Conservation (phyloP, 2,329 filamentous ascomycete genomes). For the Trichoderma brevicompactum region DNA sequence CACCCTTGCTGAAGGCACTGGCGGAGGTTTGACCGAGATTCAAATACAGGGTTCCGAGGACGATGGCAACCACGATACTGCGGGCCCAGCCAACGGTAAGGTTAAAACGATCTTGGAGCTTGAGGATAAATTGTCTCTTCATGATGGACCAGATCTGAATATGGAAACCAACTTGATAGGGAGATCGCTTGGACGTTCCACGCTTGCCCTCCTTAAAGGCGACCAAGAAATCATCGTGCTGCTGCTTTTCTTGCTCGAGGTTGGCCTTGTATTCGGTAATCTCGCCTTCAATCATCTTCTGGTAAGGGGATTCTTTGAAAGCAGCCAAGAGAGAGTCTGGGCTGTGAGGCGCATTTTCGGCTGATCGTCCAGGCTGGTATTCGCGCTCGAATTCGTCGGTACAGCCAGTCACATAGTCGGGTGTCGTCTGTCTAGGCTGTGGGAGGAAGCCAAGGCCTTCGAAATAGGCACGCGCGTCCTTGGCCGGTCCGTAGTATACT, state of each 20-base stretch:
- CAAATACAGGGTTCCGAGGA: constrained; percentile 79
- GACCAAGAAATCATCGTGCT: constrained; percentile 74
- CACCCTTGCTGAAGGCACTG: constrained; percentile 80
- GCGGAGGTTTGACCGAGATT: constrained; percentile 67
- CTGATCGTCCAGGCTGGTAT: constrained; percentile 69
- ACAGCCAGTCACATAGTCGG: constrained; percentile 80
- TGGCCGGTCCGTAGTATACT: constrained; percentile 73
- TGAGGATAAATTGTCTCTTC: constrained; percentile 82
- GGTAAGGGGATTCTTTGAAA: constrained; percentile 67
- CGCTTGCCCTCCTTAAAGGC: constrained; percentile 81
- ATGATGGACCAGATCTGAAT: constrained; percentile 82
- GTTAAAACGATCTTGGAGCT: constrained; percentile 84
- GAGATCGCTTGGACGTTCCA: constrained; percentile 72
- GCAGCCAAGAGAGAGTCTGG: constrained; percentile 70
- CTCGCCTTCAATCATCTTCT: constrained; percentile 62
- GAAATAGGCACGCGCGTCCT: constrained; percentile 73
- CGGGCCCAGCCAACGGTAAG: constrained; percentile 72
- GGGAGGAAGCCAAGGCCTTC: constrained; percentile 75
- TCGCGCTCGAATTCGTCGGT: constrained; percentile 84
- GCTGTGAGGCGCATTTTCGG: constrained; percentile 68
- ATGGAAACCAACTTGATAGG: constrained; percentile 83
- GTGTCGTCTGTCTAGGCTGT: constrained; percentile 77
- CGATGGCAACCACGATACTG: constrained; percentile 73
- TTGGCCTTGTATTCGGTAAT: constrained; percentile 71
- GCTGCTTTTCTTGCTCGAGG: constrained; percentile 66